Percentiles rank a stretch among this genome's conserved stretches.
These are phyloP conservation scores for Annulohypoxylon nitens DNA, from an alignment of 495 filamentous ascomycete genomes.

Conservation along the genomic window DNA sequence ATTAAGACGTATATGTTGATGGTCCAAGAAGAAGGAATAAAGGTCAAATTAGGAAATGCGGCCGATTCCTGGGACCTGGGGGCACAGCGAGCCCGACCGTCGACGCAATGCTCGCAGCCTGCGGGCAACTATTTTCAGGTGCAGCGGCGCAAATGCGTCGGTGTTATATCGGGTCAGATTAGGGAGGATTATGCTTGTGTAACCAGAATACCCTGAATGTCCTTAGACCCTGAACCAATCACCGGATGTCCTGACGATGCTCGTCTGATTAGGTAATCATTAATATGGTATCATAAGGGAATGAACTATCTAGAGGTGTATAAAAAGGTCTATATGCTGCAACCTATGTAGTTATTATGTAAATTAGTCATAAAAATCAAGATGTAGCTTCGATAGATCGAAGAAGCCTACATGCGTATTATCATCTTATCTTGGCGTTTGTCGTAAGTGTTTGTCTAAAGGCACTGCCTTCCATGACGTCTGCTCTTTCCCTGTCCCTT, in stretches of 20 bases:
- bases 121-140: neutral
- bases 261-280: neutral
- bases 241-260: neutral
- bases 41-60: neutral
- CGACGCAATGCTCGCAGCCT: neutral
- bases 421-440: neutral
- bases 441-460: neutral
- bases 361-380: neutral
- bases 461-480: neutral
- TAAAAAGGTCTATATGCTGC: neutral
- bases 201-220: neutral
- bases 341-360: neutral
- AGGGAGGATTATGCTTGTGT: neutral
- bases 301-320: neutral
- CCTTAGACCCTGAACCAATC: neutral
- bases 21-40: neutral
- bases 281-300: neutral
- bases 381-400: too few relatives aligned
- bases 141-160: constrained; percentile 26
- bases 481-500: constrained; percentile 1
- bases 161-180: constrained; percentile 2
- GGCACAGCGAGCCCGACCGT: neutral
- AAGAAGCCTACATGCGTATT: neutral
- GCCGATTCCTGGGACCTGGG: neutral
- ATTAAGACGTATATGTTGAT: neutral